Evolutionary conservation across 306 rosid species (phyloP), one percentile per base, ranked within the genome.

Genomic region (Quercus engelmannii): DNA sequence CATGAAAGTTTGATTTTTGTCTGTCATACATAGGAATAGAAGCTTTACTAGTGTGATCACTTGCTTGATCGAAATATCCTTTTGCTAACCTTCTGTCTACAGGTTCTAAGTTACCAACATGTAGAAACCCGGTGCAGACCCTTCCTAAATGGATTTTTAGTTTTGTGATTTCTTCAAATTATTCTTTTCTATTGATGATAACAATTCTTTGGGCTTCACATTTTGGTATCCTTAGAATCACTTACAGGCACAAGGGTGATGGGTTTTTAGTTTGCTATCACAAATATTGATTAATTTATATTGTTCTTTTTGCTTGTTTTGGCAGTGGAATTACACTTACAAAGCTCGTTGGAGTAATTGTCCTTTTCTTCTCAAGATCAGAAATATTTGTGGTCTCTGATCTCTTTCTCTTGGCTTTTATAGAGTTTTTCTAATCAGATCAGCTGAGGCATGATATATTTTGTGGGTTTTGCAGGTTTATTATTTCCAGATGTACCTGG

Each of bases 401-500:
- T 78, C 78, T 86, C 61, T 76, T 67, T 52, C 75, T 67, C 55
- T 86, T 70, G 51, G 64, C 71, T 61, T 69, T 46, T 46, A 49
- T 35, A n/a, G 58, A 33, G 69, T 46, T 81, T 64, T 80, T 72
- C 56, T 73, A 54, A 55, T 69, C 71, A 77, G 69, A 70, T 76
- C 64, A 41, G 62, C 56, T 43, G 30, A 33, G 58, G 67, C 56
- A 76, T n/a, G 54, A 79, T 58, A 80, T 72, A 78, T 78, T 84
- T 74, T 69, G 57, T 54, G 80, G 35, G 23, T 67, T 86, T 82
- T 90, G 80, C 90, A 95, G 99, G 92, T 95, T 76, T 95, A 95
- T 84, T 95, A 95, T 87, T 95, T 92, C 87, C 95, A 92, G 84
- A 95, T 95, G 98, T 95, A 92, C 86, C 88, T 95, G 75, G 95